These are phyloP conservation scores for Phytophthora pinifolia DNA, from an alignment of 352 stramenopile species.

Conservation along the genomic window DNA sequence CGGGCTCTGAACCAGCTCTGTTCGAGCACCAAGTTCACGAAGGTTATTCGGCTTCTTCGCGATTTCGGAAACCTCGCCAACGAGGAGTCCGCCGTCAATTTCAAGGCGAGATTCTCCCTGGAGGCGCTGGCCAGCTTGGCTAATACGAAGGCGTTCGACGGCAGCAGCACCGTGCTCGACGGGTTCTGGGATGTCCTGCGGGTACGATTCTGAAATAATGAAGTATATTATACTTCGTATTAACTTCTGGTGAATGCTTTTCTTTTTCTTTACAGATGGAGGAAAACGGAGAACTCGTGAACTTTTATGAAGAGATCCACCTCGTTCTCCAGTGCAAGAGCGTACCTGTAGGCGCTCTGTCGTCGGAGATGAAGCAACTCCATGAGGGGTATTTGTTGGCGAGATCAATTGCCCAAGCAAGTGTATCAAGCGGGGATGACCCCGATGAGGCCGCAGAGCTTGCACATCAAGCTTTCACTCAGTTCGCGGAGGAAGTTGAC, in stretches of 20 bases:
- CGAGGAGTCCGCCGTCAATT: slow-evolving; percentile 13
- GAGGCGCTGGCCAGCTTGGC: slow-evolving; percentile 23
- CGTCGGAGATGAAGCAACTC: slow-evolving; percentile 22
- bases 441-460: slow-evolving; percentile 7
- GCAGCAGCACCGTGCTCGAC: slow-evolving; percentile 22
- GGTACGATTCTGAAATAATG: slow-evolving; percentile 11
- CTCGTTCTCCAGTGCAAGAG: slow-evolving; percentile 29
- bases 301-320: slow-evolving; percentile 30
- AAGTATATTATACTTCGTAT: no score
- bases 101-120: slow-evolving; percentile 23
- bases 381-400: slow-evolving; percentile 19
- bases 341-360: slow-evolving; percentile 20
- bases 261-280: slow-evolving; percentile 7
- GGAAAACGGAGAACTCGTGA: slow-evolving; percentile 11
- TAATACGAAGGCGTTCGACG: slow-evolving; percentile 26
- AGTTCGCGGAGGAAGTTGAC: slow-evolving; percentile 27
- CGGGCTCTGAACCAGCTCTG: slow-evolving; percentile 33
- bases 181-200: slow-evolving; percentile 21
- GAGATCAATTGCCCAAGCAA: slow-evolving; percentile 11
- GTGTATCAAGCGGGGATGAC: neutral
- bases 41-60: slow-evolving; percentile 22
- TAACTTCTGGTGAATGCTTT: slow-evolving; percentile 1
- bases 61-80: slow-evolving; percentile 34
- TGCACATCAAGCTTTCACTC: slow-evolving; percentile 16
- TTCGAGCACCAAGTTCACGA: slow-evolving; percentile 21